These are phyloP conservation scores for Fusarium brevicatenulatum DNA, from an alignment of 2,329 filamentous ascomycete species.

Conservation along the genomic window DNA sequence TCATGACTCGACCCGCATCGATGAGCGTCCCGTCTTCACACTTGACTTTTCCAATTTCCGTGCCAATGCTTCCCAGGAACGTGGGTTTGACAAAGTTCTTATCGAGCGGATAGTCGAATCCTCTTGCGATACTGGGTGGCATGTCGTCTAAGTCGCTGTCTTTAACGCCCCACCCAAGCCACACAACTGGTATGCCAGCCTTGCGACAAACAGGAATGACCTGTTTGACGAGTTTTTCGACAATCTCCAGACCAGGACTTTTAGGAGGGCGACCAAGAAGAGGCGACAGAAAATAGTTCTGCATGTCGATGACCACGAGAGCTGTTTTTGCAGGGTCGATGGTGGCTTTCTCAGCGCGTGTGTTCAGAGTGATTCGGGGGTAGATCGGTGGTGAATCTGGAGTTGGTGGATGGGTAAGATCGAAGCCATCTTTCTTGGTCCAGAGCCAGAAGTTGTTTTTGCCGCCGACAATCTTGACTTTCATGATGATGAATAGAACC, in stretches of 20 bases:
- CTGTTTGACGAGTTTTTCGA: background rate
- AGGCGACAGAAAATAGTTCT: background rate
- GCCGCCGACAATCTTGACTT: background rate
- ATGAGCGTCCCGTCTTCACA: accelerated
- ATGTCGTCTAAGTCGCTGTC: accelerated
- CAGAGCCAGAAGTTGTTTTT: background rate
- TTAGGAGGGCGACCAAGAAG: accelerated
- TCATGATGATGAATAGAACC: background rate
- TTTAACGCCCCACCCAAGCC: background rate
- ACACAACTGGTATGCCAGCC: background rate
- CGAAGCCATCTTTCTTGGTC: background rate
- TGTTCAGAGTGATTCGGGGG: background rate
- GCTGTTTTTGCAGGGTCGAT: background rate
- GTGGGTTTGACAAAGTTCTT: background rate
- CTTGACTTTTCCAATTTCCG: accelerated
- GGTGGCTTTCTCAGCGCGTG: background rate
- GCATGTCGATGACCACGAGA: background rate
- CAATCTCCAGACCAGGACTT: accelerated
- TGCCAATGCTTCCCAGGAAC: background rate
- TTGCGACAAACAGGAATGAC: background rate
- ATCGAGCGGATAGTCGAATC: background rate
- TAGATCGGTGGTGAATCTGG: background rate
- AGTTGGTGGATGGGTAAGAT: accelerated
- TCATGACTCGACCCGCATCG: background rate
- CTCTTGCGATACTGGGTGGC: accelerated